Percentiles rank a stretch among this genome's conserved stretches.
phyloP scores from a whole-genome alignment of 495 filamentous ascomycete species.

The Tuber umbilicatum region DNA sequence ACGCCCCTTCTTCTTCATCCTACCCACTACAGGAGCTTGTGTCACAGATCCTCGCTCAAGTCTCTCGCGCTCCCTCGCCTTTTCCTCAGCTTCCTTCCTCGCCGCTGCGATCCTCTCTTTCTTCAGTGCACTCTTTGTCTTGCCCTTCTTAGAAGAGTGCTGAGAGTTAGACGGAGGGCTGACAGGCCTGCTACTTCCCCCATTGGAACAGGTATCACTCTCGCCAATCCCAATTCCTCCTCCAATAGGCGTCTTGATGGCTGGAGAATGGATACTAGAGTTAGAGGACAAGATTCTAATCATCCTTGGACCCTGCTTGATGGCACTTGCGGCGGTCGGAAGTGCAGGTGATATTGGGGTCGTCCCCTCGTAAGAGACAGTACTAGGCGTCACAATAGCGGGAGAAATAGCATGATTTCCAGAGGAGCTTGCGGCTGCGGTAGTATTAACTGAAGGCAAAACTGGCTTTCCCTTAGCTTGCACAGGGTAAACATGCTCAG shows the following conservation, averaged over 20 bases:
- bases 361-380: not conserved
- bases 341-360: constrained; percentile 2
- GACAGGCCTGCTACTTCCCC: constrained; percentile 31
- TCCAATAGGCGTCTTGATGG: constrained; percentile 16
- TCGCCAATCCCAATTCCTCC: constrained; percentile 16
- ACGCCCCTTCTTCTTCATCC: constrained; percentile 40
- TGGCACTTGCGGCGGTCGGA: not conserved
- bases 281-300: constrained; percentile 33
- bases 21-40: constrained; percentile 37
- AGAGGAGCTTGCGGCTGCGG: not conserved
- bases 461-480: not conserved
- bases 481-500: constrained; percentile 16
- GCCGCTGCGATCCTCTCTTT: constrained; percentile 73
- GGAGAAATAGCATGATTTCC: not conserved
- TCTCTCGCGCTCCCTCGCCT: constrained; percentile 19
- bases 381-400: not conserved
- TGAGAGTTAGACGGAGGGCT: constrained; percentile 15
- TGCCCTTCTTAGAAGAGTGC: constrained; percentile 43
- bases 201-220: constrained; percentile 34
- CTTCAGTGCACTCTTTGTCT: constrained; percentile 84
- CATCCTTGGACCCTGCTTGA: constrained; percentile 22
- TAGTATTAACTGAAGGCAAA: constrained; percentile 1
- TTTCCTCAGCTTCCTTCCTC: constrained; percentile 41
- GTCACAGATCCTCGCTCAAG: constrained; percentile 23
- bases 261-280: not conserved